Conservation (phyloP, 2,329 filamentous ascomycete species). For the Colletotrichum sp. region DNA sequence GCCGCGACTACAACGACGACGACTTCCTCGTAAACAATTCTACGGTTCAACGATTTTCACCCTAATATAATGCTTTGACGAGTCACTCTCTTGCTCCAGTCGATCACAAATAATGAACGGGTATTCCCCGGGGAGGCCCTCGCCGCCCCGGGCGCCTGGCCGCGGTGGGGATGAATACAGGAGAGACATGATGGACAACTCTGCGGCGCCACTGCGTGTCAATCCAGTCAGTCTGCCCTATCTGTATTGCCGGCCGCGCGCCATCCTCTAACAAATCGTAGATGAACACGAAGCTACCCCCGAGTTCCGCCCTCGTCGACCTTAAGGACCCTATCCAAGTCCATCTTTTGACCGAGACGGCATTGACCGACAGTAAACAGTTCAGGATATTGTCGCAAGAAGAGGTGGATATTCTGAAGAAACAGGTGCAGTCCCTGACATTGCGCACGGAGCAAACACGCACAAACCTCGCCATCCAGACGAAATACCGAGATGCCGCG, state of each 20-base stretch:
- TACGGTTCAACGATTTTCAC: slow-evolving; percentile 3
- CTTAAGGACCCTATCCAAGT: slow-evolving; percentile 79
- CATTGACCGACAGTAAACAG: slow-evolving; percentile 83
- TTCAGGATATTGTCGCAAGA: slow-evolving; percentile 90
- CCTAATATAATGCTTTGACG: slow-evolving; percentile 23
- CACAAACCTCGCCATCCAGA: slow-evolving; percentile 85
- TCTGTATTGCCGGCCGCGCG: background rate
- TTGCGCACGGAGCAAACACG: slow-evolving; percentile 83
- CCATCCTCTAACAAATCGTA: slow-evolving; percentile 30
- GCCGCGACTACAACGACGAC: background rate
- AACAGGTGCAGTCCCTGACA: slow-evolving; percentile 75
- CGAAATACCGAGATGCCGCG: slow-evolving; percentile 93
- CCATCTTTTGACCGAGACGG: slow-evolving; percentile 92
- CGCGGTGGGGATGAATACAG: slow-evolving; percentile 63
- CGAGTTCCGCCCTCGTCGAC: slow-evolving; percentile 64
- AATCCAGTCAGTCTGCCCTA: slow-evolving; percentile 57
- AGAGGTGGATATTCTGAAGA: slow-evolving; percentile 91
- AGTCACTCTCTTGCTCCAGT: background rate
- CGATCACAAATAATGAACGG: slow-evolving; percentile 40
- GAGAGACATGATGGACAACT: slow-evolving; percentile 57
- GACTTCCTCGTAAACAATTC: background rate
- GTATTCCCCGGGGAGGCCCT: slow-evolving; percentile 35
- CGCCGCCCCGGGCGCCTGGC: slow-evolving; percentile 35
- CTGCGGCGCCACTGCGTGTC: slow-evolving; percentile 55
- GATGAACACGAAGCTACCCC: slow-evolving; percentile 56